Percentiles rank a stretch among this genome's conserved stretches.
These are phyloP conservation scores for Cyclospora cayetanensis DNA, from an alignment of 169 alveolate genomes.

Conservation along the genomic window DNA sequence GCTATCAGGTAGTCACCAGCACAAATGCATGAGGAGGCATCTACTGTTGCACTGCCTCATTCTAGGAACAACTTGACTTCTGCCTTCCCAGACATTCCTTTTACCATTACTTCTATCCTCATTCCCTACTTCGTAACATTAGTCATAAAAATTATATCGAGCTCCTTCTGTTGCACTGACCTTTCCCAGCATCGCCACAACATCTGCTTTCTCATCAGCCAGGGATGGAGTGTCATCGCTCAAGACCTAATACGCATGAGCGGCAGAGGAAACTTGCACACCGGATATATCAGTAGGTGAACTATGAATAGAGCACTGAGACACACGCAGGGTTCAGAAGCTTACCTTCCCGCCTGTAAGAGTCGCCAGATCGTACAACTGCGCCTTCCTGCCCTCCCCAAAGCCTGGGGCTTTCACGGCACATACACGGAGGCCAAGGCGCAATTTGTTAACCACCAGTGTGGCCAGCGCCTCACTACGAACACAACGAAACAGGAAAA, in stretches of 20 bases:
- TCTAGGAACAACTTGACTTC: no score
- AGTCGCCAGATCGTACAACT: slow-evolving; percentile 96
- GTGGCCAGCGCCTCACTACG: slow-evolving; percentile 98
- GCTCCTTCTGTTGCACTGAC: slow-evolving; percentile 1
- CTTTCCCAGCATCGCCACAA: slow-evolving; percentile 26
- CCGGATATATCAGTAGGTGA: neutral
- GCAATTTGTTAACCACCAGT: slow-evolving; percentile 96
- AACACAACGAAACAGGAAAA: neutral
- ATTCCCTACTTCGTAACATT: no score
- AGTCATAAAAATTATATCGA: no score
- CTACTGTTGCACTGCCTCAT: no score
- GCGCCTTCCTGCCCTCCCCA: slow-evolving; percentile 98
- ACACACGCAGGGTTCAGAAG: neutral
- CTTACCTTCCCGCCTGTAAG: slow-evolving; percentile 95
- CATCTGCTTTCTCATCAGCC: slow-evolving; percentile 38
- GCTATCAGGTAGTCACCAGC: no score
- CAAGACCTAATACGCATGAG: slow-evolving; percentile 3
- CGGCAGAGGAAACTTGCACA: neutral
- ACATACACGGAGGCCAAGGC: slow-evolving; percentile 98
- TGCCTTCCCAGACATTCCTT: no score
- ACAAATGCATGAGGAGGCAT: no score
- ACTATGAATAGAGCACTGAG: neutral
- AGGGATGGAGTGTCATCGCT: slow-evolving; percentile 53
- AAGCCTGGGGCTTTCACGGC: slow-evolving; percentile 91
- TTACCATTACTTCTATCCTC: no score